These are phyloP conservation scores for Colletotrichum costaricense DNA, from an alignment of 2,329 filamentous ascomycete genomes.

Conservation along the genomic window DNA sequence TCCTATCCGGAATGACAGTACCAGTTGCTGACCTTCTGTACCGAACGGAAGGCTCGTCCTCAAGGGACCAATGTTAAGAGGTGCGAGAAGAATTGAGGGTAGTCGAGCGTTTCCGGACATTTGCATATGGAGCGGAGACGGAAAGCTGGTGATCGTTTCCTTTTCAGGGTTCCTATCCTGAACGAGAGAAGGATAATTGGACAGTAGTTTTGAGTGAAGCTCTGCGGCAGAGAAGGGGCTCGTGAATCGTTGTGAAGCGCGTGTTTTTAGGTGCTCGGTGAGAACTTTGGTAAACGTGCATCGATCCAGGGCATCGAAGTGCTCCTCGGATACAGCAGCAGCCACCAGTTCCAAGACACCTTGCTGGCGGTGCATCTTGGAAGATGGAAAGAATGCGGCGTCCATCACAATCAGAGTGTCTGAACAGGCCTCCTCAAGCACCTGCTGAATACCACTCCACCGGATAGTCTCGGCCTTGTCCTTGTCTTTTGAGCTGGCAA, in stretches of 20 bases:
- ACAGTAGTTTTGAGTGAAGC: conserved; percentile 64
- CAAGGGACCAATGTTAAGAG: conserved; percentile 54
- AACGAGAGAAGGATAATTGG: conserved; percentile 63
- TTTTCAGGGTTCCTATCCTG: conserved; percentile 61
- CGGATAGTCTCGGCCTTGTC: conserved; percentile 60
- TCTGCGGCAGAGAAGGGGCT: conserved; percentile 63
- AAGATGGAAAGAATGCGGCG: conserved; percentile 66
- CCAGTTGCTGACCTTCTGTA: conserved; percentile 59
- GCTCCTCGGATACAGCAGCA: conserved; percentile 65
- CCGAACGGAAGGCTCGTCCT: conserved; percentile 53
- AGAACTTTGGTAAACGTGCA: conserved; percentile 64
- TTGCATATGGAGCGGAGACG: conserved; percentile 67
- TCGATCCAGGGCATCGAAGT: conserved; percentile 58
- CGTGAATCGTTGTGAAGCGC: conserved; percentile 55
- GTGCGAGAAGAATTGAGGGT: conserved; percentile 67
- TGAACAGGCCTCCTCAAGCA: conserved; percentile 65
- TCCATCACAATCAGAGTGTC: conserved; percentile 71
- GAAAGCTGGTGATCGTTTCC: conserved; percentile 60
- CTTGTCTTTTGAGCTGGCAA: conserved; percentile 57
- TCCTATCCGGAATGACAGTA: conserved; percentile 61
- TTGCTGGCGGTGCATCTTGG: conserved; percentile 61
- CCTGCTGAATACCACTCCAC: conserved; percentile 68
- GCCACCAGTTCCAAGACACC: conserved; percentile 68
- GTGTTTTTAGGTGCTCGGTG: conserved; percentile 60
- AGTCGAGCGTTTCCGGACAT: conserved; percentile 63